A percentile compares a stretch with the other conserved stretches of the same genome.
These are phyloP conservation scores for Exsudoporus frostii DNA, from an alignment of 768 basidiomycete genomes.

Conservation along the genomic window DNA sequence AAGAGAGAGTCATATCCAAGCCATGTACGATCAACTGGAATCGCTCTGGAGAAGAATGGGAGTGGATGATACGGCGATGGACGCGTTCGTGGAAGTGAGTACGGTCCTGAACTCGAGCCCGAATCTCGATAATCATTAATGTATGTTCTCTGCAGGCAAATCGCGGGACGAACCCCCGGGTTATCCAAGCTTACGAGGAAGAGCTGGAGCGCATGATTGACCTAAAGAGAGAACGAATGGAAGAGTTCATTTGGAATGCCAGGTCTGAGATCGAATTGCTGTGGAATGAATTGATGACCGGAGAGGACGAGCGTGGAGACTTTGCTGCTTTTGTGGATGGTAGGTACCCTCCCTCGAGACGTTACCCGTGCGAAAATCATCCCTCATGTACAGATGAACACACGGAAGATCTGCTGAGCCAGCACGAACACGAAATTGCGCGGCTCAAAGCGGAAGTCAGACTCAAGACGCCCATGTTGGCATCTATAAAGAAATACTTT, in stretches of 20 bases:
- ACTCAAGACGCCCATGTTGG: conserved; percentile 71
- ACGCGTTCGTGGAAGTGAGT: conserved; percentile 80
- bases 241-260: conserved; percentile 77
- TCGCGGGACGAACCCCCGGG: conserved; percentile 76
- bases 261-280: conserved; percentile 75
- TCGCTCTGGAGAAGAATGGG: conserved; percentile 87
- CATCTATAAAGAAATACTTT: conserved; percentile 81
- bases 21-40: conserved; percentile 92
- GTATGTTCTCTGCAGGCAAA: conserved; percentile 34
- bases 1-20: conserved; percentile 83
- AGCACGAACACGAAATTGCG: conserved; percentile 83
- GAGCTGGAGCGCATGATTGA: conserved; percentile 90
- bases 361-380: neutral
- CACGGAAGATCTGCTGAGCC: conserved; percentile 79
- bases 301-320: conserved; percentile 75
- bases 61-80: conserved; percentile 75
- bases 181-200: conserved; percentile 78
- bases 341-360: conserved; percentile 32
- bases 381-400: conserved; percentile 59
- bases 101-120: too few species aligned
- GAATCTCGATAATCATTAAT: neutral
- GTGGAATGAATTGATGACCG: conserved; percentile 85
- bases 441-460: conserved; percentile 81
- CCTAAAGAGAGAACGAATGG: conserved; percentile 84
- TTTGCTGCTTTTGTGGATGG: conserved; percentile 85